phyloP scores from a whole-genome alignment of 495 filamentous ascomycete genomes.

The Poronia punctata region DNA sequence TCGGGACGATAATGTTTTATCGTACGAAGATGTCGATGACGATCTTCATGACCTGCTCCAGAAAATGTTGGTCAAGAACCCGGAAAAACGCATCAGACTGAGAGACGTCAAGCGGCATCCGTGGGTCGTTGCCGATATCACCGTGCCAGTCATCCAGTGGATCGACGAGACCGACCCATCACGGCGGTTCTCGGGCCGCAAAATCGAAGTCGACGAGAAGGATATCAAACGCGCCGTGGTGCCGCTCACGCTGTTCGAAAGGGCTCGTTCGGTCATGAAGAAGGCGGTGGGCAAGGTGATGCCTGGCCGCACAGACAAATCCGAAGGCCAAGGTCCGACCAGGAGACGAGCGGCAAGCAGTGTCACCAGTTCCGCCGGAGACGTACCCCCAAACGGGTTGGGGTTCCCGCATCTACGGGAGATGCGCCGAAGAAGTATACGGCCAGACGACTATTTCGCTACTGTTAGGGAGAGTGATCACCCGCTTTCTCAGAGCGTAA shows the following conservation, averaged over 20 bases:
- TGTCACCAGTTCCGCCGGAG: conserved; percentile 47
- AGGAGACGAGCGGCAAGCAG: conserved; percentile 50
- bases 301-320: conserved; percentile 46
- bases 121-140: conserved; percentile 83
- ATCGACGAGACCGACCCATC: conserved; percentile 89
- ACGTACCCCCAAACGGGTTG: conserved; percentile 29
- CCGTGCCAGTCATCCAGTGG: conserved; percentile 64
- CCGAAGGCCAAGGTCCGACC: conserved; percentile 45
- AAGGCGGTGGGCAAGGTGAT: conserved; percentile 57
- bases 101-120: conserved; percentile 92
- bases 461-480: conserved; percentile 56
- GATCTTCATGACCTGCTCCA: conserved; percentile 73
- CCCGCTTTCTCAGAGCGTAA: conserved; percentile 75
- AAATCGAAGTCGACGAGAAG: conserved; percentile 84
- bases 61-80: conserved; percentile 82
- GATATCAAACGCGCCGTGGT: conserved; percentile 89
- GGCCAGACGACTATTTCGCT: conserved; percentile 62
- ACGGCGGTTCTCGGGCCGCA: conserved; percentile 71
- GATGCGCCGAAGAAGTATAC: conserved; percentile 59
- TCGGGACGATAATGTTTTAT: conserved; percentile 58
- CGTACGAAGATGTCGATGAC: conserved; percentile 80
- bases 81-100: conserved; percentile 75
- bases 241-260: conserved; percentile 77
- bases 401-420: conserved; percentile 36
- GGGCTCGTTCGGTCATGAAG: conserved; percentile 60